Percentiles rank a stretch among this genome's conserved stretches.
These are phyloP conservation scores for Beauveria medogensis DNA, from an alignment of 2,329 filamentous ascomycete species.

Conservation along the genomic window DNA sequence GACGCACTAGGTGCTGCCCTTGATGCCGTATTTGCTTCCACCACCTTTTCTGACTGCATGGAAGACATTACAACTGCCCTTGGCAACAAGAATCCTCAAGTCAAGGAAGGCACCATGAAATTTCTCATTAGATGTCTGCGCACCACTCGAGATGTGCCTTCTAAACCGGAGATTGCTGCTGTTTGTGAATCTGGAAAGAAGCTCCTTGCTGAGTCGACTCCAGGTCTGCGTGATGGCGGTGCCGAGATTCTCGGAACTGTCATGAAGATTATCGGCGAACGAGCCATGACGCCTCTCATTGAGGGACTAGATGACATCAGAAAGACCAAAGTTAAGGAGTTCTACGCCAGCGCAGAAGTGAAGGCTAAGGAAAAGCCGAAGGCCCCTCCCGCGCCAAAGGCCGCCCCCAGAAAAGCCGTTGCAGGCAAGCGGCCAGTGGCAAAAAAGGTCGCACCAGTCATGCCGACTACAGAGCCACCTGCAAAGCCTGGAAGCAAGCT, in stretches of 20 bases:
- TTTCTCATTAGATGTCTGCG: conserved; percentile 86
- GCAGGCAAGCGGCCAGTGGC: conserved; percentile 34
- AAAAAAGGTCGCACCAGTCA: conserved; percentile 37
- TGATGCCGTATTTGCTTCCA: conserved; percentile 59
- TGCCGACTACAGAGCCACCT: conserved; percentile 38
- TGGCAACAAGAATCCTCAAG: conserved; percentile 91
- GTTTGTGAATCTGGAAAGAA: conserved; percentile 90
- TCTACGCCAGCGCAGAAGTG: conserved; percentile 54
- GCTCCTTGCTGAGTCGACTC: conserved; percentile 79
- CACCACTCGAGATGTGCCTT: conserved; percentile 74
- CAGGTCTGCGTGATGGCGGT: conserved; percentile 76
- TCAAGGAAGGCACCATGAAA: conserved; percentile 90
- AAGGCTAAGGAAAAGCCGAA: conserved; percentile 66
- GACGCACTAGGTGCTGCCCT: conserved; percentile 82
- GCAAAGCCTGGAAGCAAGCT: conserved; percentile 47
- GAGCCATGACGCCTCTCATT: conserved; percentile 86
- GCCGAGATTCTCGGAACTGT: conserved; percentile 87
- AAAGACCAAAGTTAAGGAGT: conserved; percentile 94
- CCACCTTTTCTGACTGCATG: conserved; percentile 74
- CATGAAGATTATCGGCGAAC: conserved; percentile 98
- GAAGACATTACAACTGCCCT: conserved; percentile 82
- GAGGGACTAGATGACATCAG: conserved; percentile 92
- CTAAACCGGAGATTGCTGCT: conserved; percentile 71
- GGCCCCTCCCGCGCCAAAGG: conserved; percentile 52
- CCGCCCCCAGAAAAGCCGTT: conserved; percentile 40